These are phyloP conservation scores for Rhytidiadelphus loreus DNA, from an alignment of 225 moss, liverwort and hornwort genomes.

Conservation along the genomic window DNA sequence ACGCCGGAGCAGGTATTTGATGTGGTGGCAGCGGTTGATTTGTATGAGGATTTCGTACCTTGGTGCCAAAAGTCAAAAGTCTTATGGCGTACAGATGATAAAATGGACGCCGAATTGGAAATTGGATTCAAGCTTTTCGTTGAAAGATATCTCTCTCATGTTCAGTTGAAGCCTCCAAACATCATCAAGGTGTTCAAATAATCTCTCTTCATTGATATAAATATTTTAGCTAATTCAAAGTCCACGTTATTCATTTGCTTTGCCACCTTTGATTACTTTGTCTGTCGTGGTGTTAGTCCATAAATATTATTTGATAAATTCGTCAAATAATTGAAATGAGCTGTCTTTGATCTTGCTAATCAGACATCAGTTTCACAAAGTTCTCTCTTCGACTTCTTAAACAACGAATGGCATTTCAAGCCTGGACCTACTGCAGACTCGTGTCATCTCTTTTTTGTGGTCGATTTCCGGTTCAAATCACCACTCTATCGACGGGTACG, in stretches of 20 bases:
- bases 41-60: constrained; percentile 96
- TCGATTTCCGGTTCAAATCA: constrained; percentile 95
- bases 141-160: constrained; percentile 90
- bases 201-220: background rate
- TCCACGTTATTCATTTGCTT: background rate
- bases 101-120: constrained; percentile 86
- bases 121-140: constrained; percentile 92
- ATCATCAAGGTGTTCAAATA: constrained; percentile 52
- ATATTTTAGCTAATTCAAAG: background rate
- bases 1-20: constrained; percentile 87
- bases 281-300: background rate
- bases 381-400: constrained; percentile 70
- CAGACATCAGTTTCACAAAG: constrained; percentile 96
- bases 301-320: background rate
- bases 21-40: constrained; percentile 92
- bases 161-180: constrained; percentile 53
- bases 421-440: constrained; percentile 84
- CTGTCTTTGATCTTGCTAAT: constrained; percentile 10
- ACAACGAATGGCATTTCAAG: constrained; percentile 87
- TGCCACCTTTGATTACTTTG: background rate
- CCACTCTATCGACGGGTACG: constrained; percentile 84
- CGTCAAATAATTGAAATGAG: constrained; percentile 27
- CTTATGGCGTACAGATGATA: constrained; percentile 49
- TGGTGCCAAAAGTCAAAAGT: constrained; percentile 82
- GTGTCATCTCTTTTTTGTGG: constrained; percentile 76